A percentile compares a stretch with the other conserved stretches of the same genome.
Evolutionary conservation across 176 grass and related monocot genomes (phyloP).

Genomic region (Elymus sibiricus): DNA sequence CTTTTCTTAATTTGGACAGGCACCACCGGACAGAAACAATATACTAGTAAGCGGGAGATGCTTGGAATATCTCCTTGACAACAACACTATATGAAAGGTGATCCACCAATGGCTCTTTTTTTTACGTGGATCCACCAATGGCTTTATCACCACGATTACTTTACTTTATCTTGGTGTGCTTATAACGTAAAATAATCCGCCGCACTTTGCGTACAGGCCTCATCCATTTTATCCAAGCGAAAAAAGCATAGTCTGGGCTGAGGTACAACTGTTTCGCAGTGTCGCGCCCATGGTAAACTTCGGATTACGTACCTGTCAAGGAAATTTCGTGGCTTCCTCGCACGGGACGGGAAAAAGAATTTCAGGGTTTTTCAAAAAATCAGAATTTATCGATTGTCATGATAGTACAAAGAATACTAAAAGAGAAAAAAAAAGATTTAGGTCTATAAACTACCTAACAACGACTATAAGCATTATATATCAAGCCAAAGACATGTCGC

Average conservation of each 20-base stretch:
- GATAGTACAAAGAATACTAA: too few species aligned
- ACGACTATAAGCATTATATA: too few species aligned
- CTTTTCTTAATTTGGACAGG: not conserved
- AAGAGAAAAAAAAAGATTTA: too few species aligned
- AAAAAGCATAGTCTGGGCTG: not conserved
- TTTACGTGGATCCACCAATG: not conserved
- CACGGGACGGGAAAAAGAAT: not conserved
- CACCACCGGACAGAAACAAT: not conserved
- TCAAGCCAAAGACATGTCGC: too few species aligned
- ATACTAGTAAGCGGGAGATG: conserved; percentile 19
- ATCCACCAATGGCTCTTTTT: not conserved
- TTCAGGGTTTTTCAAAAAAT: not conserved
- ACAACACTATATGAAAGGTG: not conserved
- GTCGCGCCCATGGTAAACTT: not conserved
- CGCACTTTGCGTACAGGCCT: conserved; percentile 15
- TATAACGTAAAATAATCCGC: conserved; percentile 19
- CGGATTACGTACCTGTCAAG: not conserved
- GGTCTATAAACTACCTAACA: too few species aligned
- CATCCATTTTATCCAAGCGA: not conserved
- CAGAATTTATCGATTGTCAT: too few species aligned
- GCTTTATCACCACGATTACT: not conserved
- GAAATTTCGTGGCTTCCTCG: not conserved
- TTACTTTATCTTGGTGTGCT: conserved; percentile 25
- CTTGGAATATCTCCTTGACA: conserved; percentile 27
- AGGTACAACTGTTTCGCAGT: not conserved